These are phyloP conservation scores for Cutaneotrichosporon sp. DNA, from an alignment of 1,284 basidiomycete genomes.

Conservation along the genomic window DNA sequence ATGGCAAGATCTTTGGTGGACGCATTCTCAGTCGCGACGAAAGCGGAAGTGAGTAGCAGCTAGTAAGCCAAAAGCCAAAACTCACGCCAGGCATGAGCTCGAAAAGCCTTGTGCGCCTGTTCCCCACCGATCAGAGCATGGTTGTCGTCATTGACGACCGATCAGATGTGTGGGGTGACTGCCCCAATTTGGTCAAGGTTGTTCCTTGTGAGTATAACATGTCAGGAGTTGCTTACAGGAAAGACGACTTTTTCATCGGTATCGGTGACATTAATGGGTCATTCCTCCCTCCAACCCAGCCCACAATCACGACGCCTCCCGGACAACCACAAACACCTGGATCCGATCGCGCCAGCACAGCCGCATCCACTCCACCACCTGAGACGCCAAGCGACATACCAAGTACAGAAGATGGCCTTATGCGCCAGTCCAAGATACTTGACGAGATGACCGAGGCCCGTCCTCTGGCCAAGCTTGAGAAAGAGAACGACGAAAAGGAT, in stretches of 20 bases:
- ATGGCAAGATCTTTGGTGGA: slow-evolving; percentile 76
- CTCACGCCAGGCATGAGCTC: slow-evolving; percentile 47
- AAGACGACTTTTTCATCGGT: slow-evolving; percentile 97
- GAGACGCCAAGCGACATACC: slow-evolving; percentile 21
- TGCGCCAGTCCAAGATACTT: slow-evolving; percentile 58
- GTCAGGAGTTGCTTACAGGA: not conserved
- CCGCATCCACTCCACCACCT: slow-evolving; percentile 11
- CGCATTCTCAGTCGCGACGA: slow-evolving; percentile 90
- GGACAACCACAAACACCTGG: not conserved
- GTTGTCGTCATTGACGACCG: slow-evolving; percentile 98
- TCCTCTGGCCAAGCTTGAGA: slow-evolving; percentile 82
- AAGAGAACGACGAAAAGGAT: slow-evolving; percentile 56
- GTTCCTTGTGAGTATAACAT: slow-evolving; percentile 79
- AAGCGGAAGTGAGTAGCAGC: slow-evolving; percentile 63
- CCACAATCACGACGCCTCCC: slow-evolving; percentile 7
- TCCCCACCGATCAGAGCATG: slow-evolving; percentile 96
- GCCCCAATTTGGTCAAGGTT: slow-evolving; percentile 92
- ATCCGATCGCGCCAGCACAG: not conserved
- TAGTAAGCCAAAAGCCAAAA: rapidly evolving
- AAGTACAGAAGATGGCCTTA: slow-evolving; percentile 25
- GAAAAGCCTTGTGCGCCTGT: slow-evolving; percentile 84
- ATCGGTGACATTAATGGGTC: slow-evolving; percentile 97
- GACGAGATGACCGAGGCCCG: slow-evolving; percentile 79
- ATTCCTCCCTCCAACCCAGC: slow-evolving; percentile 56
- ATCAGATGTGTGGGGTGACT: slow-evolving; percentile 89